Base-by-base conservation (phyloP, 2,329 filamentous ascomycete genomes). In the Ophiostoma angusticollis region DNA sequence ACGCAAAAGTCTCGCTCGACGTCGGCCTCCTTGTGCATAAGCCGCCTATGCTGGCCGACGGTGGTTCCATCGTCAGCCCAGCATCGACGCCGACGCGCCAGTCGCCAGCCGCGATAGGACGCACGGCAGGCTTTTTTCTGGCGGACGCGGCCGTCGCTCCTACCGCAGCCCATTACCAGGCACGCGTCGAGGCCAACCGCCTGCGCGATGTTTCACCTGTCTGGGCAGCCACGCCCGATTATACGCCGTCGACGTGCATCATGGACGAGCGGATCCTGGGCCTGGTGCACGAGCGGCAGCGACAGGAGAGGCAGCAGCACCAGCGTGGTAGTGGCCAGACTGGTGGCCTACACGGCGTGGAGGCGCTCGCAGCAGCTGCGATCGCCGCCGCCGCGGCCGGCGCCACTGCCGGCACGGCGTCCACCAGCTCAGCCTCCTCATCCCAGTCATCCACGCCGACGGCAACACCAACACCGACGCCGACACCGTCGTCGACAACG, bases 181-280 rank as follows among this genome's bases (percentile, higher is more conserved):
- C 42, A 3, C 34, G 42, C 5, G 21, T 35, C 4, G 39, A 44
- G 24, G 42, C 43, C 12, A 45, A 45, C 27, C 22, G 37, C 4
- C 13, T 37, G 24, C 40, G 43, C n/a, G 34, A 45, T 21, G 31
- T 27, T 9, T 32, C 40, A 24, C 43, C 43, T 0, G 24, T 43
- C 9, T 45, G 43, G 40, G 24, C 40, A 6, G 29, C 31, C 5
- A 36, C 37, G n/a, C 43, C 43, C 2, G 29, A 35, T 1, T 39
- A 43, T n/a, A 34, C 36, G 12, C 37, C 37, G 22, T 40, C 40
- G 5, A 45, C 43, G 4, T 30, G 17, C 13, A 22, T 16, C 12
- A 33, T 43, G 17, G 43, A 45, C 31, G 40, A 42, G 19, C 19
- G 35, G 14, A 19, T 45, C 5, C n/a, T 32, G 7, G 11, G 21